Base-by-base conservation (phyloP, 1,284 basidiomycete species). In the Naganishia albida region DNA sequence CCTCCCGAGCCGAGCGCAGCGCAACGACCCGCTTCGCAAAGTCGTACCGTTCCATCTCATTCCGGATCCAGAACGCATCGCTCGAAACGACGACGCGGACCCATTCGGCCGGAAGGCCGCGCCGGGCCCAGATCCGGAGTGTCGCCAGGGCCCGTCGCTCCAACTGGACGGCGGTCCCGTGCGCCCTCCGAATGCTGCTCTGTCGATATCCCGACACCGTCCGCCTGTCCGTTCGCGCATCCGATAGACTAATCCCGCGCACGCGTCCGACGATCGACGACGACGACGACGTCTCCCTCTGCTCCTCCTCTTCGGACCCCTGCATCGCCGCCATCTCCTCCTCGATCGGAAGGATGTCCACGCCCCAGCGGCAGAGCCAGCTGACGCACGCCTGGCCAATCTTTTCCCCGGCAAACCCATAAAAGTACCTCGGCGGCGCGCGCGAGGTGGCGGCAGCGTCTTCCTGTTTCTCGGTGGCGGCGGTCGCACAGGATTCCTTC, bases 341-440 rank as follows among this genome's bases (percentile, higher is more conserved):
- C 75, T 95, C 92, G 57, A 85, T 83, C 13, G 77, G 75, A 49
- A 95, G 82, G 64, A 94, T 83, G 74, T 95, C 92, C 20, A 80
- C 77, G 0, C 88, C 91, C 92, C 93, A 96, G 42, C 90, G 83
- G 0, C 87, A 83, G 13, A 95, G 82, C 92, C 93, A 97, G 75
- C 89, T 92, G 4, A 86, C 85, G 70, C 88, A 88, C 0, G 91
- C 89, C 77, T 95, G 91, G 28, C 93, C 93, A 68, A 96, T 90
- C 80, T 92, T 93, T 78, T 93, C 86, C 0, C 89, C 90, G 4
- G 91, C 83, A 25, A 85, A 82, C 25, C 93, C 93, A 73, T 93
- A 93, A 73, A 88, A 86, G 72, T 86, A 88, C 43, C 44, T 42
- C 46, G 48, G 40, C 16, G 30, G 23, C 8, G 51, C 51, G 13